Base-by-base conservation (phyloP, 2,329 filamentous ascomycete species). In the Teratosphaeria nubilosa region DNA sequence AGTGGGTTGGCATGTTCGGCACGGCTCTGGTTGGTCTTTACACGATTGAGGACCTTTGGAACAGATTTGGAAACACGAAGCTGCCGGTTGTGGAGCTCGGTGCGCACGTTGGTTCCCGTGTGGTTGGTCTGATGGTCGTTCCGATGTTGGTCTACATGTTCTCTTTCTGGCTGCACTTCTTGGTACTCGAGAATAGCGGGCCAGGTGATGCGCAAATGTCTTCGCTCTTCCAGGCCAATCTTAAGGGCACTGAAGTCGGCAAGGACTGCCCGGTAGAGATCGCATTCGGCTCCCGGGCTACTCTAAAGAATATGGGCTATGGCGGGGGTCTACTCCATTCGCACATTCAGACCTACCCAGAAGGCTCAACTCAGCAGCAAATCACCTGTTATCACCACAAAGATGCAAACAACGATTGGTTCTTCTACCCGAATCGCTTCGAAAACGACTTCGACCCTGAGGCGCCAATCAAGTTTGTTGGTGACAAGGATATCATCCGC, bases 171-270 rank as follows among this genome's bases (percentile, higher is more conserved):
- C 76, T 96, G 56, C 94, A 99, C 76, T 99, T 99, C 74, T 81
- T 90, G 62, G 90, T 99, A 62, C 83, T 99, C 59, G 90, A 95
- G 74, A 92, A 90, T 76, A 92, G 87, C 67, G 94, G 94, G 22
- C 94, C 95, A 7, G 94, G 94, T 57, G 94, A 99, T 77, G 94
- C 94, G n/a, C 94, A 99, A 76, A 99, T 99, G 94, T 96, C 91
- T 77, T 99, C 94, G 27, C 84, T 99, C 55, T 99, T 99, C 82
- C 94, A 99, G 74, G 94, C 95, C 53, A 99, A 99, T 71, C 82
- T 99, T 41, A 86, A 85, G 68, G 94, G 94, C 27, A 97, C 92
- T 11, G 88, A 95, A 64, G 92, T 99, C 62, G 92, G 92, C 70
- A 91, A 90, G 73, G 88, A 96, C 73, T 96, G 91, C 70, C 94